A percentile compares a stretch with the other conserved stretches of the same genome.
phyloP scores from a whole-genome alignment of 148 eudicot species.

The Drosera capensis region DNA sequence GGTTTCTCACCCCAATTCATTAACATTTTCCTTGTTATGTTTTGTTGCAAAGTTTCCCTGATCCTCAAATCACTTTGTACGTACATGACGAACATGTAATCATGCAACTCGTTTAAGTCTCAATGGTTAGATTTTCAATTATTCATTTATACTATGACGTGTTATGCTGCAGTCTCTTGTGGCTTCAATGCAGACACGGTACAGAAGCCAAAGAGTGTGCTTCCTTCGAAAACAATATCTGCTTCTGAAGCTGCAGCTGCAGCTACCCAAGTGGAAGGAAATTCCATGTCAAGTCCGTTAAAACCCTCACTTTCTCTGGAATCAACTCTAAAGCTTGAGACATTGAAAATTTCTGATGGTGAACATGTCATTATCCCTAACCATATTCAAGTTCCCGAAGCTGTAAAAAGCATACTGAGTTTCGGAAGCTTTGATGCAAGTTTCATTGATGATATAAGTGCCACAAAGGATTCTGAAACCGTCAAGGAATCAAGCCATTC shows the following conservation, averaged over 20 bases:
- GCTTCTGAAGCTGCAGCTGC: conserved; percentile 8
- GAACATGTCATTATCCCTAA: conserved; percentile 58
- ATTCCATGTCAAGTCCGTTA: conserved; percentile 1
- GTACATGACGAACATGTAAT: too few relatives aligned
- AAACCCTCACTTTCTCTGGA: conserved; percentile 21
- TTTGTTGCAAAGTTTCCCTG: too few relatives aligned
- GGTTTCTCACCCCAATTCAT: too few relatives aligned
- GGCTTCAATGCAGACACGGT: neutral
- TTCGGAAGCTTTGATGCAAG: conserved; percentile 57
- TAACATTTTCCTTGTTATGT: too few relatives aligned
- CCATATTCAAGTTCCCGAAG: conserved; percentile 63
- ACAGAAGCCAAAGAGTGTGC: conserved; percentile 3
- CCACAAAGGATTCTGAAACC: conserved; percentile 6
- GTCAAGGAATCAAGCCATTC: neutral
- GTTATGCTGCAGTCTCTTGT: conserved; percentile 9
- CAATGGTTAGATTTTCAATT: too few relatives aligned
- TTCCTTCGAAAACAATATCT: conserved; percentile 10
- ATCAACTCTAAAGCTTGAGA: conserved; percentile 27
- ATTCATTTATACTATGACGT: too few relatives aligned
- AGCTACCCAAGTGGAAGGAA: conserved; percentile 4
- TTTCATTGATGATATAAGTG: conserved; percentile 11
- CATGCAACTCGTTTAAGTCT: too few relatives aligned
- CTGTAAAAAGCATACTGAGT: conserved; percentile 33
- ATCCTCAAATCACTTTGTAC: too few relatives aligned
- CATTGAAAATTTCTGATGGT: conserved; percentile 21